These are phyloP conservation scores for Aspergillus sclerotialis DNA, from an alignment of 2,329 filamentous ascomycete species.

Conservation along the genomic window DNA sequence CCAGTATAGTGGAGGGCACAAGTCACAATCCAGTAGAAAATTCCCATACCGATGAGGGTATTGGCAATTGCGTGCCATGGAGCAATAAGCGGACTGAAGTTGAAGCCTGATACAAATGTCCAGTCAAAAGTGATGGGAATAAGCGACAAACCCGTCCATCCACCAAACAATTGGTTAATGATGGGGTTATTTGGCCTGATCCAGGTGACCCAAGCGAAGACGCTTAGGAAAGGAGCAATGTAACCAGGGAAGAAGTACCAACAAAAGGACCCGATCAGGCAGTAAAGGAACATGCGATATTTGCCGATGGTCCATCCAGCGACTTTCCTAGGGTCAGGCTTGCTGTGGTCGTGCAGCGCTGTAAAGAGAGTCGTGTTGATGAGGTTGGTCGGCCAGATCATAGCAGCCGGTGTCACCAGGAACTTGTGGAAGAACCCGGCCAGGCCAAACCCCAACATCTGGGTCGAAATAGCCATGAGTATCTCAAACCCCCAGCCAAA, in stretches of 20 bases:
- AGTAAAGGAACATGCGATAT: constrained; percentile 57
- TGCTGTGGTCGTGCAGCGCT: constrained; percentile 61
- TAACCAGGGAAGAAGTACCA: constrained; percentile 67
- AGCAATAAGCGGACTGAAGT: constrained; percentile 61
- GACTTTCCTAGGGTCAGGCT: constrained; percentile 49
- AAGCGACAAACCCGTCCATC: constrained; percentile 58
- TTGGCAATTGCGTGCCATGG: constrained; percentile 71
- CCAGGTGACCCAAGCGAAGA: constrained; percentile 68
- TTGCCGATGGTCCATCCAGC: constrained; percentile 60
- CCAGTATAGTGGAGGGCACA: constrained; percentile 59
- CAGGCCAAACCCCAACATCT: constrained; percentile 63
- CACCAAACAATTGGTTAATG: constrained; percentile 68
- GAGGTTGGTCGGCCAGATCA: constrained; percentile 68
- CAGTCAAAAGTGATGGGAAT: constrained; percentile 71
- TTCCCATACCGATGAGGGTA: constrained; percentile 59
- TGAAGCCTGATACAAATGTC: constrained; percentile 63
- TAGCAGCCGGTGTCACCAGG: constrained; percentile 51
- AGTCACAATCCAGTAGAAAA: constrained; percentile 58
- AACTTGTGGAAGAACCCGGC: constrained; percentile 62
- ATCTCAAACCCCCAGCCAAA: constrained; percentile 62
- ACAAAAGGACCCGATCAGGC: constrained; percentile 52
- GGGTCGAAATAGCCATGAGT: constrained; percentile 60
- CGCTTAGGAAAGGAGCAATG: constrained; percentile 61
- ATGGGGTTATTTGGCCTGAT: constrained; percentile 61
- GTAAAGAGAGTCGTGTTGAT: constrained; percentile 63